These are phyloP conservation scores for Colletotrichum lupini DNA, from an alignment of 2,329 filamentous ascomycete species.

Conservation along the genomic window DNA sequence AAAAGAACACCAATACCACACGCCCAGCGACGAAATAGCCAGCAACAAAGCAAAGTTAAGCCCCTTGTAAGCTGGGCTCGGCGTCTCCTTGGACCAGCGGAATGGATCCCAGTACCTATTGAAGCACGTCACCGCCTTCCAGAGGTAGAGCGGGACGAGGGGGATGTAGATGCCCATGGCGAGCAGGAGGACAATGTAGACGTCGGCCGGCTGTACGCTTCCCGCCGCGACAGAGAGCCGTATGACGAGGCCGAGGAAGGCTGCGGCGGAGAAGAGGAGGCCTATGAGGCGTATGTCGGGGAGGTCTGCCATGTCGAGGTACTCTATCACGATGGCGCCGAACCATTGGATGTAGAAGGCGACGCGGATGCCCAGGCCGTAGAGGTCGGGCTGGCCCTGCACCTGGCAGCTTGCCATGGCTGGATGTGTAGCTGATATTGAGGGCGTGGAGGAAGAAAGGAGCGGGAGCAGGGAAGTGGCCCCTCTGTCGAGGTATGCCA, in stretches of 20 bases:
- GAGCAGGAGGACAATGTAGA: conserved; percentile 47
- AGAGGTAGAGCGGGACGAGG: conserved; percentile 47
- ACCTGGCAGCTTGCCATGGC: conserved; percentile 41
- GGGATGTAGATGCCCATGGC: conserved; percentile 45
- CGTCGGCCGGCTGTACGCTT: conserved; percentile 42
- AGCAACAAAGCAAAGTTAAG: conserved; percentile 42
- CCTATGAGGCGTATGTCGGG: conserved; percentile 45
- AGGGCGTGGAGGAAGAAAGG: background rate
- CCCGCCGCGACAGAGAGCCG: conserved; percentile 36
- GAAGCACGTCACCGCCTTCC: conserved; percentile 46
- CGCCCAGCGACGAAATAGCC: conserved; percentile 42
- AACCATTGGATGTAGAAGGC: conserved; percentile 51
- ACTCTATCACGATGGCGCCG: conserved; percentile 44
- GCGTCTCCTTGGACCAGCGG: conserved; percentile 40
- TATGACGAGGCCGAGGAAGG: conserved; percentile 42
- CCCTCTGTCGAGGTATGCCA: background rate
- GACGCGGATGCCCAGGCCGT: conserved; percentile 48
- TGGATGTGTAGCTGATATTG: background rate
- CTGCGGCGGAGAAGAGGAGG: conserved; percentile 43
- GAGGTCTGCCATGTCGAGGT: conserved; percentile 42
- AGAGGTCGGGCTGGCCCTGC: conserved; percentile 44
- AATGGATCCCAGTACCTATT: conserved; percentile 45
- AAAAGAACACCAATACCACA: conserved; percentile 46
- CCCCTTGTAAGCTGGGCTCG: conserved; percentile 41
- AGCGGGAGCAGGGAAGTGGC: background rate